Evolutionary conservation across 108 stramenopile species (phyloP), one percentile per base, ranked within the genome.

Genomic region (Stephanodiscus triporus): DNA sequence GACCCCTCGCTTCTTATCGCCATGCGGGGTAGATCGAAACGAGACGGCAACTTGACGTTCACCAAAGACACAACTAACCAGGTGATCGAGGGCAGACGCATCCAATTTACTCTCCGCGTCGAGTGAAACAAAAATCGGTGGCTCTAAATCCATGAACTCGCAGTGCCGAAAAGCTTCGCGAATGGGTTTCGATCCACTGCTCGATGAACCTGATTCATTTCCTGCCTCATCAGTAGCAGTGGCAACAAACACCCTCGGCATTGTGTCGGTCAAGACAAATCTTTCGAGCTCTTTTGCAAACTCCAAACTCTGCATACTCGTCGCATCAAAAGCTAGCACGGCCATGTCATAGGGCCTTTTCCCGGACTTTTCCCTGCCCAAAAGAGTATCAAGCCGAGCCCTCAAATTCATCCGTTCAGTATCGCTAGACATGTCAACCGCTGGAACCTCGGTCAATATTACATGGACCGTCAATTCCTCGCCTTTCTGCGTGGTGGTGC

Each of bases 361-460:
- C 30, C 37, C 68, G 62, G 29, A 45, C 16, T 27, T 73, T 29
- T 71, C 69, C 34, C 49, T 38, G 11, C 29, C 50, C 56, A 88
- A 68, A 30, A 88, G 74, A 34, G 61, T 34, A 38, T 47, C 53
- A 24, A 88, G 13, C 57, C 84, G 73, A 32, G 68, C 68, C 30
- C 68, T 68, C 56, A 67, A 22, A 55, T 48, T 43, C 50, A 4
- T 73, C 45, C 55, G 72, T 40, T 76, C 61, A 0, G 50, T 56
- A 37, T 68, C 76, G 34, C 72, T 85, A 43, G 76, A 69, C 4
- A 63, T 54, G n/a, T 83, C 77, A 10, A 59, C 73, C 26, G 76
- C 70, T 27, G 88, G 89, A 22, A 93, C 77, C 38, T 90, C 85
- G 2, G 92, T 93, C 40, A 90, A 73, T 42, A 93, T 69, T n/a